Percentiles rank a stretch among this genome's conserved stretches.
These are phyloP conservation scores for Schoenoplectus tabernaemontani DNA, from an alignment of 202 grass and related monocot genomes.

Conservation along the genomic window DNA sequence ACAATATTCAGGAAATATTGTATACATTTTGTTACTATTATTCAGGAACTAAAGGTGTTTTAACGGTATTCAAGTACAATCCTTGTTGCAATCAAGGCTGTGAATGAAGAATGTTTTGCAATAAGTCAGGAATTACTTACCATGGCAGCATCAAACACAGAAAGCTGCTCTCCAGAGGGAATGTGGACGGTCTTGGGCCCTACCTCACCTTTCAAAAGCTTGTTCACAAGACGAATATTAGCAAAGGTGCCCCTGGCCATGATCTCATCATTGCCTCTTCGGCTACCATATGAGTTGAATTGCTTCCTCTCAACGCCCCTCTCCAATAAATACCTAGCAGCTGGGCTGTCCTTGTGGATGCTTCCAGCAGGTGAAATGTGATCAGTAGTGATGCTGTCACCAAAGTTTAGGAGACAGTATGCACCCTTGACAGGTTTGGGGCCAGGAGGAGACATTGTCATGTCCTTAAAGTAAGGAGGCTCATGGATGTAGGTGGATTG, in stretches of 20 bases:
- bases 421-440: slow-evolving; percentile 81
- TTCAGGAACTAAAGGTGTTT: background rate
- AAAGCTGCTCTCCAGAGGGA: slow-evolving; percentile 75
- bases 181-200: slow-evolving; percentile 78
- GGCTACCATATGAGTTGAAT: slow-evolving; percentile 96
- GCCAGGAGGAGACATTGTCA: slow-evolving; percentile 92
- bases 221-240: slow-evolving; percentile 92
- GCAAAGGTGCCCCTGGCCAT: slow-evolving; percentile 99
- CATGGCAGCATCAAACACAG: slow-evolving; percentile 71
- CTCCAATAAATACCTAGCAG: slow-evolving; percentile 72
- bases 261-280: slow-evolving; percentile 85
- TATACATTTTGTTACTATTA: background rate
- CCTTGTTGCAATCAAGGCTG: background rate
- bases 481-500: slow-evolving; percentile 94
- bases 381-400: slow-evolving; percentile 97
- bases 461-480: slow-evolving; percentile 96
- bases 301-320: slow-evolving; percentile 65
- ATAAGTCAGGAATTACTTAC: slow-evolving; percentile 28
- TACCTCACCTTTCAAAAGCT: slow-evolving; percentile 88
- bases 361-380: slow-evolving; percentile 89
- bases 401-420: slow-evolving; percentile 93
- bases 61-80: background rate
- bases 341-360: slow-evolving; percentile 82
- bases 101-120: background rate
- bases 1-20: background rate